phyloP scores from a whole-genome alignment of 495 filamentous ascomycete genomes.

The Penicillium salamii region DNA sequence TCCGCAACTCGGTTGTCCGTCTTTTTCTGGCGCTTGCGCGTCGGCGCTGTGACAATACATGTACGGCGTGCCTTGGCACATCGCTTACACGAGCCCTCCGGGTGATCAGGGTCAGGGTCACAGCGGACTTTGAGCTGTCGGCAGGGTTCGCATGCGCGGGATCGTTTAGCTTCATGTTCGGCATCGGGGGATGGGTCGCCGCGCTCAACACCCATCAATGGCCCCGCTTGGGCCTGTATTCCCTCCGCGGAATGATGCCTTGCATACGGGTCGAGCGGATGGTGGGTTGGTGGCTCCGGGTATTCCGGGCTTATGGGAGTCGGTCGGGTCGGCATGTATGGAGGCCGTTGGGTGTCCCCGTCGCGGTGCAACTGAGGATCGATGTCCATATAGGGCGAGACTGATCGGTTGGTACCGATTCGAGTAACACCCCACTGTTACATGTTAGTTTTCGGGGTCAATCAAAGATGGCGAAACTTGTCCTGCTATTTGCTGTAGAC shows the following conservation, averaged over 20 bases:
- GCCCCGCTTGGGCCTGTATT: neutral
- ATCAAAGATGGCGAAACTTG: neutral
- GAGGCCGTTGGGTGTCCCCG: slow-evolving; percentile 13
- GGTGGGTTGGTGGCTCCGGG: slow-evolving; percentile 29
- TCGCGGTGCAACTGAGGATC: slow-evolving; percentile 31
- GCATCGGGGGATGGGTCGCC: slow-evolving; percentile 20
- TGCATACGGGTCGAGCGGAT: slow-evolving; percentile 7
- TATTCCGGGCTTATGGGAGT: slow-evolving; percentile 21
- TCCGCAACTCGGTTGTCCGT: slow-evolving; percentile 88
- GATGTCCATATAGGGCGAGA: slow-evolving; percentile 31
- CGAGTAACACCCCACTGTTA: neutral
- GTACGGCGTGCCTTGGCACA: slow-evolving; percentile 78
- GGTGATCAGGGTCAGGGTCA: slow-evolving; percentile 60
- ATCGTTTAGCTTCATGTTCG: slow-evolving; percentile 65
- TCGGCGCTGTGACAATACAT: slow-evolving; percentile 81
- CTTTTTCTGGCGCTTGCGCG: slow-evolving; percentile 88
- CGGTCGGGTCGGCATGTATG: slow-evolving; percentile 14
- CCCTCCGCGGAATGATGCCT: neutral
- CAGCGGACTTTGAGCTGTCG: slow-evolving; percentile 88
- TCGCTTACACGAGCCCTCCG: slow-evolving; percentile 70
- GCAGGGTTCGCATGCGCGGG: slow-evolving; percentile 91
- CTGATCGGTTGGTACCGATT: neutral
- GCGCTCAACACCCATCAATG: slow-evolving; percentile 1
- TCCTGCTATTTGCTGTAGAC: neutral
- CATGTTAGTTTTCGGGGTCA: neutral